phyloP scores from a whole-genome alignment of 805 yeast species.

The Myxozyma kluyveri region DNA sequence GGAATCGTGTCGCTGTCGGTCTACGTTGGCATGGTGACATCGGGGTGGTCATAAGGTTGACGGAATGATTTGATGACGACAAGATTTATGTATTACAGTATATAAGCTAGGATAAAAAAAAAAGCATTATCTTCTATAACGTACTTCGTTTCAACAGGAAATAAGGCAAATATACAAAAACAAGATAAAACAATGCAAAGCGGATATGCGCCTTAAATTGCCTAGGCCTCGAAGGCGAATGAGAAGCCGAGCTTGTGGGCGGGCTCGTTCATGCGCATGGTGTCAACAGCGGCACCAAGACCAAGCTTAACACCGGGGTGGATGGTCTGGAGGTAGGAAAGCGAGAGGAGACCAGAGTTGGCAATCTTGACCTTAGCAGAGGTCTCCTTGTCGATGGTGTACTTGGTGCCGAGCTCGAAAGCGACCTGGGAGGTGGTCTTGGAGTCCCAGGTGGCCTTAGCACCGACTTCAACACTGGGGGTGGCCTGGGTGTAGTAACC shows the following conservation, averaged over 20 bases:
- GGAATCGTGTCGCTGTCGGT: neutral
- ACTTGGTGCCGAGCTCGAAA: slow-evolving; percentile 94
- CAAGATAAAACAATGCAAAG: neutral
- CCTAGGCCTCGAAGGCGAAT: slow-evolving; percentile 84
- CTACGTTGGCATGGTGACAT: neutral
- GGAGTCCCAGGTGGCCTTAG: slow-evolving; percentile 94
- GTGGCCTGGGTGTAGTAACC: slow-evolving; percentile 96
- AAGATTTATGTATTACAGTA: neutral
- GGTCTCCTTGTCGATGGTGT: slow-evolving; percentile 80
- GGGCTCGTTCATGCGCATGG: slow-evolving; percentile 90
- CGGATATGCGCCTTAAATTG: too few relatives aligned
- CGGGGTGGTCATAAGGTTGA: too few relatives aligned
- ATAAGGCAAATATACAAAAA: neutral
- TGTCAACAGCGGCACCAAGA: slow-evolving; percentile 95
- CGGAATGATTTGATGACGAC: neutral
- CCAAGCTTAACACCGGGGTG: slow-evolving; percentile 97
- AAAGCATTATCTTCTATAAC: too few relatives aligned
- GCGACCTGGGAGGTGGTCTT: slow-evolving; percentile 74
- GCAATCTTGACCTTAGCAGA: slow-evolving; percentile 96
- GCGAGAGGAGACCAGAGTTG: slow-evolving; percentile 90
- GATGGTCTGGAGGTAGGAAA: slow-evolving; percentile 90
- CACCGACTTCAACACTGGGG: slow-evolving; percentile 92
- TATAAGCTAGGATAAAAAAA: neutral
- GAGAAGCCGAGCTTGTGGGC: slow-evolving; percentile 98
- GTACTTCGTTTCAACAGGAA: too few relatives aligned